Base-by-base conservation (phyloP, 495 filamentous ascomycete species). In the Tuber borchii region DNA sequence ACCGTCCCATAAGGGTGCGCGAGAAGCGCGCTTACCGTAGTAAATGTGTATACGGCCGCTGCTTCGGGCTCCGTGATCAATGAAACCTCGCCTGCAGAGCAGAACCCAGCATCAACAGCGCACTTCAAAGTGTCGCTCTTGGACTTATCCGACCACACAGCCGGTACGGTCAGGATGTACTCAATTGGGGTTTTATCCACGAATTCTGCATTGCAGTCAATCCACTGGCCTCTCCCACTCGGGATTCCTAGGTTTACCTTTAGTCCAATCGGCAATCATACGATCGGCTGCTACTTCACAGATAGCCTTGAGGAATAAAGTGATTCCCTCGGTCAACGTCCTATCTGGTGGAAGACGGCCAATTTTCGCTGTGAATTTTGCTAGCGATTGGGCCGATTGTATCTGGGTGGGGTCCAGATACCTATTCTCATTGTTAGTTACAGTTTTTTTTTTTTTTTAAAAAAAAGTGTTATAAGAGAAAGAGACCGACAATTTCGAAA, bases 71-170 rank as follows among this genome's bases (percentile, higher is more conserved):
- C 90, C 48, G 83, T 86, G 61, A 86, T 84, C 44, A 86, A 80
- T 42, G 80, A 80, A 61, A 79, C 69, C 48, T 39, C 43, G 7
- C 20, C 39, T 22, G 20, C 31, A 19, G 40, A 43, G 42, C 44
- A 61, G 87, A 93, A 90, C 12, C 91, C 90, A 16, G 91, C 91
- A 22, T 87, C 82, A 78, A 91, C 88, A 5, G 91, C 91, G 61
- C 90, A 91, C 71, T 87, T 85, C 31, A 91, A 82, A 0, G 90
- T 92, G 20, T 87, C 87, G 69, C 88, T 87, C 83, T 91, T 92
- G 22, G 91, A 91, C 22, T 87, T 86, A 70, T 93, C 91, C 12
- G 90, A 90, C 91, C 91, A 93, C 68, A 78, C 77, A 26, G 77
- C 77, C 48, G 77, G 77, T 14, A 78, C 77, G n/a, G 77, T 78